phyloP scores from a whole-genome alignment of 2,329 filamentous ascomycete species.

The Curvularia lunata region DNA sequence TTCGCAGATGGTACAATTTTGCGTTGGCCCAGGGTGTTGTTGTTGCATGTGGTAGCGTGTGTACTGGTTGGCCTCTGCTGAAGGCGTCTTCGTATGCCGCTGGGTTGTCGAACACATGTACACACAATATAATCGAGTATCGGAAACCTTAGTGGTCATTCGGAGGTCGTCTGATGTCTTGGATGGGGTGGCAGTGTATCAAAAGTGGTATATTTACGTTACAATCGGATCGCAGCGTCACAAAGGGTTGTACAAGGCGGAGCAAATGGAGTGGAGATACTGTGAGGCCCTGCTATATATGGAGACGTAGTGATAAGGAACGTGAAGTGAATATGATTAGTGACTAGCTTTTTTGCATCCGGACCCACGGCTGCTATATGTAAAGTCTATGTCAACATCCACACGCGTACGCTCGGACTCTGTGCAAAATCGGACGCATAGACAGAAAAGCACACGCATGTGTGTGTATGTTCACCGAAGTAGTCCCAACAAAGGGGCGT shows the following conservation, averaged over 20 bases:
- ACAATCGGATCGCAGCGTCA: not conserved
- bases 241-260: not conserved
- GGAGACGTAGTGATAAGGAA: not conserved
- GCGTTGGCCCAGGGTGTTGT: conserved; percentile 6
- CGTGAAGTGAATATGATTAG: not conserved
- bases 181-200: not conserved
- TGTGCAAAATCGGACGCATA: conserved; percentile 3
- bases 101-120: not conserved
- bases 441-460: not conserved
- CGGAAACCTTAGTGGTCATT: not conserved
- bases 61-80: not conserved
- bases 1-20: conserved; percentile 20
- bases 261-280: not conserved
- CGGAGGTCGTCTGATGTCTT: not conserved
- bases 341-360: not conserved
- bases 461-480: not conserved
- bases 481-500: conserved; percentile 1
- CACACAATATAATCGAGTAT: not conserved
- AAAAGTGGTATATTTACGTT: not conserved
- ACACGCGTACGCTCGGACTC: conserved; percentile 5
- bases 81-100: not conserved
- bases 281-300: not conserved
- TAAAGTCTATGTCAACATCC: conserved; percentile 1
- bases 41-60: not conserved
- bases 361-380: conserved; percentile 1